A percentile compares a stretch with the other conserved stretches of the same genome.
Conservation (phyloP, 257 asterid genomes). For the Jacaranda mimosifolia region DNA sequence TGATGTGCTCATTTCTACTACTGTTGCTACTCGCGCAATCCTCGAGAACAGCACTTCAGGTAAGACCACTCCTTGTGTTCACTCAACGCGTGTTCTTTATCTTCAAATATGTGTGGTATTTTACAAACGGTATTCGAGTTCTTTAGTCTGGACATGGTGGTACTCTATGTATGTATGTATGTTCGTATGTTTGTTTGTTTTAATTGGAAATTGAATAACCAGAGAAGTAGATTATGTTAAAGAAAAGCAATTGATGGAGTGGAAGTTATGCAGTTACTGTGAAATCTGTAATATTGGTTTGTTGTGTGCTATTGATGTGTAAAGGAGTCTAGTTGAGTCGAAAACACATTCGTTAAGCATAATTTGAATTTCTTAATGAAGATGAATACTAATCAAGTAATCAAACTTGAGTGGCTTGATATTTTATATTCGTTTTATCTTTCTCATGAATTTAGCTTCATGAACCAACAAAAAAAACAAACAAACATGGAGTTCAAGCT, state of each 20-base stretch:
- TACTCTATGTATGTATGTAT: no score
- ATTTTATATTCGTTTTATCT: not conserved
- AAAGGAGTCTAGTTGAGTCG: not conserved
- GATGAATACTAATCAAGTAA: not conserved
- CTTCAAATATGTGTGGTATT: not conserved
- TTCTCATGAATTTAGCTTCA: conserved; percentile 6
- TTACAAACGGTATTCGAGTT: no score
- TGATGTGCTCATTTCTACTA: conserved; percentile 34
- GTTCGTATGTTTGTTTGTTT: no score
- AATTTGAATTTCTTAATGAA: not conserved
- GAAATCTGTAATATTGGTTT: not conserved
- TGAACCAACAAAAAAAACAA: conserved; percentile 12
- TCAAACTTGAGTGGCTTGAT: not conserved
- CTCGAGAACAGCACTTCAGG: conserved; percentile 52
- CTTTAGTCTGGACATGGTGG: no score
- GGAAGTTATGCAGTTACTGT: not conserved
- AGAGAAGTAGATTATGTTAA: not conserved
- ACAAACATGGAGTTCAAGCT: conserved; percentile 6
- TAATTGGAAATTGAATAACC: not conserved
- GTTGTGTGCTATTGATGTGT: not conserved
- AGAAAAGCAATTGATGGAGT: not conserved
- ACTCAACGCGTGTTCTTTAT: not conserved
- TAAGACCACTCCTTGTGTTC: not conserved
- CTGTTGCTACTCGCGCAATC: conserved; percentile 44
- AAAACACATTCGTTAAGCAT: not conserved